phyloP scores from a whole-genome alignment of 257 asterid species.

The Catharanthus roseus region DNA sequence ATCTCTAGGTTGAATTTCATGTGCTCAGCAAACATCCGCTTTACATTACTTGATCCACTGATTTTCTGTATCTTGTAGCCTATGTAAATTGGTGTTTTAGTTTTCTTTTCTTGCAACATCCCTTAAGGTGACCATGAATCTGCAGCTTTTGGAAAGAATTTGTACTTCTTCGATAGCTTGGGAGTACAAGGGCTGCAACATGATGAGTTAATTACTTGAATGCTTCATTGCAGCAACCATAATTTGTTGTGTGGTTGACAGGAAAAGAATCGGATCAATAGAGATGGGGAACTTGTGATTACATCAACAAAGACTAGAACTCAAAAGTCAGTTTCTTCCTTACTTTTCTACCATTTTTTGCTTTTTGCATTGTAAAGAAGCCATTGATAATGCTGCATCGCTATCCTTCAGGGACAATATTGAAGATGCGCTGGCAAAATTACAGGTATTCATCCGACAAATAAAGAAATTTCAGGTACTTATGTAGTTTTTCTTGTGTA shows the following conservation, averaged over 20 bases:
- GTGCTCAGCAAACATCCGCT: background rate
- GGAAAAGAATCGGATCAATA: slow-evolving; percentile 89
- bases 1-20: background rate
- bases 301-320: slow-evolving; percentile 86
- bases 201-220: background rate
- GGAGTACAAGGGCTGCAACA: background rate
- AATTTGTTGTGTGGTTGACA: slow-evolving; percentile 26
- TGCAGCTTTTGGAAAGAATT: background rate
- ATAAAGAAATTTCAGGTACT: slow-evolving; percentile 25
- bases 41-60: background rate
- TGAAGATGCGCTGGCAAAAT: slow-evolving; percentile 79
- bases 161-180: background rate
- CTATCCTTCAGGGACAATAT: slow-evolving; percentile 56
- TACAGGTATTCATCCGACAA: slow-evolving; percentile 59
- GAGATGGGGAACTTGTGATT: slow-evolving; percentile 85
- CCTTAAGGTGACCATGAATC: background rate
- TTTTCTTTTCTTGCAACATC: background rate
- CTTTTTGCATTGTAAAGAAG: slow-evolving; percentile 9
- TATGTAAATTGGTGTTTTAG: background rate
- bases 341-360: slow-evolving; percentile 9
- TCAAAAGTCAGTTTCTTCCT: slow-evolving; percentile 53
- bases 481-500: slow-evolving; percentile 11
- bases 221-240: background rate
- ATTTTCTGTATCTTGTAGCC: background rate
- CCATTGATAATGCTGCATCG: slow-evolving; percentile 14